Evolutionary conservation across 2,329 filamentous ascomycete genomes (phyloP), one percentile per base, ranked within the genome.

Genomic region (Cladosporium oxysporum): DNA sequence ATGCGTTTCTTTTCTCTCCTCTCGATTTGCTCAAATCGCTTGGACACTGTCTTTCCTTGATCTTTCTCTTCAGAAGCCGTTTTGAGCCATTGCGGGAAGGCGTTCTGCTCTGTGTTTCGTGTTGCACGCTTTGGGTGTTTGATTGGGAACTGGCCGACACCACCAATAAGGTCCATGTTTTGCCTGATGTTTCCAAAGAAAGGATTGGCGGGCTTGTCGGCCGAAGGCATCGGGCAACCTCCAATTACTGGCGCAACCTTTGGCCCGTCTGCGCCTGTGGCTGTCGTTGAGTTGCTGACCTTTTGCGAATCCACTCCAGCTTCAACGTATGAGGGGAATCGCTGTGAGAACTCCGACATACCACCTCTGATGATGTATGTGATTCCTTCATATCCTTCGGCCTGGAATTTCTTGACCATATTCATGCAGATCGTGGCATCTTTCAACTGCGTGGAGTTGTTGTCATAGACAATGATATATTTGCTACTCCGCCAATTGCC

Each of bases 161-260:
- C 95, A 70, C 92, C 93, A 35, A 96, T 90, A 21, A 99, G 83
- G 74, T 98, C 95, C 87, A 96, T 94, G 69, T 98, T 97, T 77
- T 98, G 95, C 52, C 95, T 88, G 72, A 99, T 98, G 70, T 97
- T 98, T 68, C 89, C 88, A 77, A 98, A 98, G 81, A 99, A 98
- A 0, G 94, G 93, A 72, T 96, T 96, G 0, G 88, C 84, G 0
- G 87, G 86, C 67, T 88, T 88, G 69, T 87, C 84, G 0, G 87
- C 84, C 47, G 82, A 81, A 1, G 95, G 95, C 76, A 98, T 88
- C 66, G 88, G 86, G 69, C 96, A 96, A 7, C 94, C 94, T 66
- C 94, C 95, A 66, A 93, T 91, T n/a, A 97, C 90, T 1, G 91
- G 91, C 1, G 90, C 86, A 47, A 92, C 82, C 21, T 83, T 83